Evolutionary conservation across 148 eudicot genomes (phyloP), one percentile per base, ranked within the genome.

Genomic region (Cornus florida): DNA sequence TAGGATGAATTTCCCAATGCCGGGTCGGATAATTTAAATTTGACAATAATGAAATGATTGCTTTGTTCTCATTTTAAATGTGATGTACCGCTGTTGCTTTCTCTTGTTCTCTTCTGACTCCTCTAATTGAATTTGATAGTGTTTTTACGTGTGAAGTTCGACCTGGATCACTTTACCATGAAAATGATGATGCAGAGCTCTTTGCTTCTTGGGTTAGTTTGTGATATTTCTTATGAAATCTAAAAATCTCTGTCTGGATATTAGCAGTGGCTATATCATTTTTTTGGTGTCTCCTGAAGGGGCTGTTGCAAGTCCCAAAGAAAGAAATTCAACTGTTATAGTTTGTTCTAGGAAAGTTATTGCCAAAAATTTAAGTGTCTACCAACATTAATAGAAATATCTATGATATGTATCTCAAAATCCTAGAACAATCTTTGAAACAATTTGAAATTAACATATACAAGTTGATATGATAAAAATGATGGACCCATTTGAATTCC

Each of bases 141-240:
- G 82, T 53, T 67, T 92, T 89, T 75, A 92, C 97, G 14, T 92
- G 97, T 82, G 89, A 92, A 90, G 90, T 87, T 81, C 94, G 94
- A 39, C 97, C 94, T 48, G 97, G 93, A 66, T 92, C 97, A 62
- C 87, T 92, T 75, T 81, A 67, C 68, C 87, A 90, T 80, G 97
- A 92, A 83, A 79, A 79, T 48, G 84, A 84, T 77, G 97, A 92
- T 73, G 97, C 97, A n/a, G 73, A 82, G 66, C 83, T 83, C 57
- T 92, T 88, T 84, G 97, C 94, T 78, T 92, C 92, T 67, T 92
- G 97, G 97, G 97, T 92, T 71, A 82, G 92, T 88, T 80, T 79
- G 16, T 67, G 8, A 57, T 84, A 53, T 43, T 71, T 78, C 67
- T 72, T 41, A 64, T 23, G 10, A 64, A 64, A 64, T 19, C 19